A percentile compares a stretch with the other conserved stretches of the same genome.
These are phyloP conservation scores for Aspergillus pseudonomiae DNA, from an alignment of 2,329 filamentous ascomycete species.

Conservation along the genomic window DNA sequence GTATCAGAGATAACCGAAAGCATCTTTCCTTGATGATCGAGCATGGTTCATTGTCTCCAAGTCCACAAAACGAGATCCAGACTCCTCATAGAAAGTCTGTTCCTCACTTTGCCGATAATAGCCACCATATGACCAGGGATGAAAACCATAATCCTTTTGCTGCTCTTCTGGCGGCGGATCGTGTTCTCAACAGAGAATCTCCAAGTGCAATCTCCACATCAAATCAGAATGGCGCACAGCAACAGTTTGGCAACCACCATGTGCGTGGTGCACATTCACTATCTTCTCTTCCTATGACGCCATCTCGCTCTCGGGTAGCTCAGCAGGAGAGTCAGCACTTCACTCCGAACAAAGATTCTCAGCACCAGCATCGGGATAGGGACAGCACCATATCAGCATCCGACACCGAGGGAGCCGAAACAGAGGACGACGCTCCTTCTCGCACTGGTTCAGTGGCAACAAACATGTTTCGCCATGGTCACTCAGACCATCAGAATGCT, in stretches of 20 bases:
- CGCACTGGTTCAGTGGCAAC: conserved; percentile 78
- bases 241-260: conserved; percentile 61
- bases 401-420: conserved; percentile 54
- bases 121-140: conserved; percentile 49
- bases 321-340: conserved; percentile 58
- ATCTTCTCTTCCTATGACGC: conserved; percentile 81
- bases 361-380: conserved; percentile 63
- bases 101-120: conserved; percentile 44
- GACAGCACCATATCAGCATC: conserved; percentile 83
- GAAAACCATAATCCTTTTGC: conserved; percentile 70
- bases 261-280: conserved; percentile 77
- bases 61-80: conserved; percentile 57
- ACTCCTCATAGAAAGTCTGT: conserved; percentile 46
- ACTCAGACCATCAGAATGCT: conserved; percentile 42
- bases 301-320: conserved; percentile 57
- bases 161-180: conserved; percentile 71
- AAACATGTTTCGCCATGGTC: conserved; percentile 68
- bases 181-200: conserved; percentile 77
- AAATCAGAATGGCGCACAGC: conserved; percentile 51
- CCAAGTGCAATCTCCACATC: conserved; percentile 76
- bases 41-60: conserved; percentile 68
- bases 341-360: conserved; percentile 60
- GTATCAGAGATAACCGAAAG: conserved; percentile 87
- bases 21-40: conserved; percentile 80
- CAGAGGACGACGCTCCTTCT: conserved; percentile 68